phyloP scores from a whole-genome alignment of 176 grass and related monocot genomes.

The Bolboschoenus planiculmis region DNA sequence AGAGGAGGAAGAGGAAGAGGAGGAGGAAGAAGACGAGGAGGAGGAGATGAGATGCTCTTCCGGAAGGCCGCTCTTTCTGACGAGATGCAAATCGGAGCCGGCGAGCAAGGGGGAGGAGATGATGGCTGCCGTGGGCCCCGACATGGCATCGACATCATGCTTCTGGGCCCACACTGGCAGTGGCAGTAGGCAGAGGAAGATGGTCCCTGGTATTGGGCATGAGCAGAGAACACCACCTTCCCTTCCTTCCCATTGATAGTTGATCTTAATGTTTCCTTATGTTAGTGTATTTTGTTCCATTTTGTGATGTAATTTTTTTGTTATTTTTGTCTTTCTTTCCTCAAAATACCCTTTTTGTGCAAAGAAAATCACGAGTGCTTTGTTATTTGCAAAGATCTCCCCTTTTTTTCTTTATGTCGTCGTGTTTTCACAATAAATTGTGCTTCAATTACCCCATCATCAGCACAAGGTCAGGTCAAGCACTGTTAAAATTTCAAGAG shows the following conservation, averaged over 20 bases:
- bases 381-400: not conserved
- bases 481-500: no score
- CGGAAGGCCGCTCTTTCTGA: conserved; percentile 69
- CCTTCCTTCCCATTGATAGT: conserved; percentile 1
- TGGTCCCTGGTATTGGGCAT: conserved; percentile 11
- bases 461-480: no score
- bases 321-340: not conserved
- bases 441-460: not conserved
- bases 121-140: conserved; percentile 23
- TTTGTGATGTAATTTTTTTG: conserved; percentile 9
- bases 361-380: not conserved
- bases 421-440: not conserved
- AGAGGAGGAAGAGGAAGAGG: not conserved
- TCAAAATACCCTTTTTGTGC: conserved; percentile 11
- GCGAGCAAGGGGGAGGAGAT: conserved; percentile 46
- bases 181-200: conserved; percentile 43
- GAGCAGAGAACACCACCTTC: conserved; percentile 22
- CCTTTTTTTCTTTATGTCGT: not conserved
- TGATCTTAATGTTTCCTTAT: not conserved
- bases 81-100: conserved; percentile 86
- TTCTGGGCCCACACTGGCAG: conserved; percentile 67
- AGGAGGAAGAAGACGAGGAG: conserved; percentile 33
- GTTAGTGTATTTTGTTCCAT: not conserved
- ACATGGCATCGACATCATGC: conserved; percentile 36
- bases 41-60: conserved; percentile 77